phyloP scores from a whole-genome alignment of 208 protist genomes.

The Chromosphaera perkinsii region DNA sequence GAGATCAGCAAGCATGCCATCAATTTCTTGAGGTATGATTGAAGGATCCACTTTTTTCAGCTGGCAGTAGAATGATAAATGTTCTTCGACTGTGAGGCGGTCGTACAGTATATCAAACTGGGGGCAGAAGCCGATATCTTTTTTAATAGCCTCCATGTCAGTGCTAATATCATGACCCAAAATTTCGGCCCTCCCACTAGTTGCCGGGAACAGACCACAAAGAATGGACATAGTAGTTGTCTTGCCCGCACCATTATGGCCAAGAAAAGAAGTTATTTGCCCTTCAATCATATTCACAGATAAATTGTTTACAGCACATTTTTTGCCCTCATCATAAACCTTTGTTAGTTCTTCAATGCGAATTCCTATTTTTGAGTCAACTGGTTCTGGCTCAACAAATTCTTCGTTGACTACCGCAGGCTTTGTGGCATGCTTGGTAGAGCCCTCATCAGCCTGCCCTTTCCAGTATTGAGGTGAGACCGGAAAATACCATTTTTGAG shows the following conservation, averaged over 20 bases:
- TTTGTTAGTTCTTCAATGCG: not conserved
- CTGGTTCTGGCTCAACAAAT: not conserved
- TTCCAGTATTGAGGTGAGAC: conserved; percentile 8
- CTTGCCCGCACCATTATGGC: conserved; percentile 53
- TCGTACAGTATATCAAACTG: conserved; percentile 33
- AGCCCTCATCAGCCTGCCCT: conserved; percentile 17
- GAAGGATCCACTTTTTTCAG: conserved; percentile 27
- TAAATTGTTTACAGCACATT: conserved; percentile 35
- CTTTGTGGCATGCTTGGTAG: conserved; percentile 49
- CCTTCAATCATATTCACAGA: conserved; percentile 33
- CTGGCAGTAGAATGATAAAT: conserved; percentile 18
- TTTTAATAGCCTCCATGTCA: conserved; percentile 9
- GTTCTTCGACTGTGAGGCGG: conserved; percentile 43
- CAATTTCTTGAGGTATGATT: not conserved
- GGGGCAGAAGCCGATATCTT: conserved; percentile 31
- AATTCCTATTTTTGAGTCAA: not conserved
- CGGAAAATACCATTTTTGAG: conserved; percentile 34
- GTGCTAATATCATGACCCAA: conserved; percentile 27
- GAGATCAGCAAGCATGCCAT: not conserved
- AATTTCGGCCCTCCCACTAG: conserved; percentile 22
- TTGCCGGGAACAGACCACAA: conserved; percentile 38
- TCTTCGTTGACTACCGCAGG: conserved; percentile 27
- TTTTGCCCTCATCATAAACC: conserved; percentile 21
- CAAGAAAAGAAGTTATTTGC: conserved; percentile 45
- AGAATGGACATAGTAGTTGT: conserved; percentile 47